A percentile compares a stretch with the other conserved stretches of the same genome.
phyloP scores from a whole-genome alignment of 176 grass and related monocot species.

The Eleusine indica region DNA sequence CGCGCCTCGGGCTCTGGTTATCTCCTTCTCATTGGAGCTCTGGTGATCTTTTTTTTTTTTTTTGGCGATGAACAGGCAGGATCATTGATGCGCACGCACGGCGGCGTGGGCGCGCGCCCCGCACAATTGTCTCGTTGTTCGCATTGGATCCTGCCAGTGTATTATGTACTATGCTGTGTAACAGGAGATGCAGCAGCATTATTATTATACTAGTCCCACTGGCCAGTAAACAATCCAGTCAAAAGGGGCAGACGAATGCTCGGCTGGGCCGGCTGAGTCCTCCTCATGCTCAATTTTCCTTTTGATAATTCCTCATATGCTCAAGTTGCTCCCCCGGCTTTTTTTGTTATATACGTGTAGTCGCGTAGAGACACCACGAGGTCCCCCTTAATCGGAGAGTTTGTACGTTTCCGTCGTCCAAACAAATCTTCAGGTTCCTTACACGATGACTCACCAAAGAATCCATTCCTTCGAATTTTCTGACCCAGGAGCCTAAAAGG shows the following conservation, averaged over 20 bases:
- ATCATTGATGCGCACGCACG: no score
- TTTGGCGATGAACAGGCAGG: no score
- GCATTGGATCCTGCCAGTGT: conserved; percentile 30
- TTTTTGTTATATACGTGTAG: no score
- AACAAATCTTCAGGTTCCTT: background rate
- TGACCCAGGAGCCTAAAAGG: no score
- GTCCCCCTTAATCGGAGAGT: conserved; percentile 9
- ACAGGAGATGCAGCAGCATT: no score
- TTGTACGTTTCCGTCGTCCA: conserved; percentile 11
- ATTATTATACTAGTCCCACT: background rate
- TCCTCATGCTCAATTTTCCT: no score
- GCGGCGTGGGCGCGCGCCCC: no score
- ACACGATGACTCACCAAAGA: background rate
- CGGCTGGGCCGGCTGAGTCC: background rate
- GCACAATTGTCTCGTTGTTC: background rate
- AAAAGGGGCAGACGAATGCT: conserved; percentile 2
- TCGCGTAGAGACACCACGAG: background rate
- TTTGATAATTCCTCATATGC: no score
- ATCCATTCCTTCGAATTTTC: background rate
- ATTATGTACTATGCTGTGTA: background rate
- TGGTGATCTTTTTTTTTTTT: no score
- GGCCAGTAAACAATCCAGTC: background rate
- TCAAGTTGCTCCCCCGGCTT: background rate
- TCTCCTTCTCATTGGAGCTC: no score
- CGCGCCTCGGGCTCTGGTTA: no score